phyloP scores from a whole-genome alignment of 2,329 filamentous ascomycete genomes.

The Tolypocladium guangdongense region DNA sequence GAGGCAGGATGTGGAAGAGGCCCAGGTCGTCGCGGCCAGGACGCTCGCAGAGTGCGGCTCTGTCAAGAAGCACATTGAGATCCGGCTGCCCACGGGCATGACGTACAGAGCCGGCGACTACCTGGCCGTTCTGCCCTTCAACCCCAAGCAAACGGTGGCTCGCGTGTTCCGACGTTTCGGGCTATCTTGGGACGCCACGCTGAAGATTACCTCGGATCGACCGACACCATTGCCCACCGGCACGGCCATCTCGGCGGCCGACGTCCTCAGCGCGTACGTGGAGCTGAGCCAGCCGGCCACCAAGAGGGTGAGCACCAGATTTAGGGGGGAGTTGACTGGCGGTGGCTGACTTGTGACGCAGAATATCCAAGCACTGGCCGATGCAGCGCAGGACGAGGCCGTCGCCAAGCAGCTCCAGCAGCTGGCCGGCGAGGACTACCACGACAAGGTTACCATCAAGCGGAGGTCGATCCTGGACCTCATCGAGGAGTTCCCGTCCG shows the following conservation, averaged over 20 bases:
- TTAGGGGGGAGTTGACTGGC: background rate
- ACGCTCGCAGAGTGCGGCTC: conserved; percentile 39
- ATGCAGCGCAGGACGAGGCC: conserved; percentile 35
- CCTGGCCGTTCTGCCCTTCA: conserved; percentile 61
- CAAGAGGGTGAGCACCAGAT: conserved; percentile 38
- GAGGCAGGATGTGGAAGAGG: conserved; percentile 53
- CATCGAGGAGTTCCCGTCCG: conserved; percentile 49
- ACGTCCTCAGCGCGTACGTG: conserved; percentile 58
- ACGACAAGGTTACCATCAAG: conserved; percentile 39
- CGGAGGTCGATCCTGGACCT: conserved; percentile 57
- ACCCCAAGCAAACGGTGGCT: conserved; percentile 49
- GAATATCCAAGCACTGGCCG: conserved; percentile 32
- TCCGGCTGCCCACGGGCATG: conserved; percentile 54
- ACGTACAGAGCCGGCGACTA: conserved; percentile 67
- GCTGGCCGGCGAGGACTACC: conserved; percentile 36
- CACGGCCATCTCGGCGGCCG: conserved; percentile 46
- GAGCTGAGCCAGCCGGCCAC: conserved; percentile 65
- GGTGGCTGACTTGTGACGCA: conserved; percentile 7
- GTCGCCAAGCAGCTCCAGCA: conserved; percentile 30
- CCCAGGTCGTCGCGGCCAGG: conserved; percentile 42
- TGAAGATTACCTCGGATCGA: conserved; percentile 46
- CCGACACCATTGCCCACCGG: conserved; percentile 44
- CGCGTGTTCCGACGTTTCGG: conserved; percentile 55
- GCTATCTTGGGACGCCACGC: conserved; percentile 56
- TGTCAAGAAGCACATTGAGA: conserved; percentile 54